Percentiles rank a stretch among this genome's conserved stretches.
These are phyloP conservation scores for Diaporthe citrichinensis DNA, from an alignment of 2,329 filamentous ascomycete species.

Conservation along the genomic window DNA sequence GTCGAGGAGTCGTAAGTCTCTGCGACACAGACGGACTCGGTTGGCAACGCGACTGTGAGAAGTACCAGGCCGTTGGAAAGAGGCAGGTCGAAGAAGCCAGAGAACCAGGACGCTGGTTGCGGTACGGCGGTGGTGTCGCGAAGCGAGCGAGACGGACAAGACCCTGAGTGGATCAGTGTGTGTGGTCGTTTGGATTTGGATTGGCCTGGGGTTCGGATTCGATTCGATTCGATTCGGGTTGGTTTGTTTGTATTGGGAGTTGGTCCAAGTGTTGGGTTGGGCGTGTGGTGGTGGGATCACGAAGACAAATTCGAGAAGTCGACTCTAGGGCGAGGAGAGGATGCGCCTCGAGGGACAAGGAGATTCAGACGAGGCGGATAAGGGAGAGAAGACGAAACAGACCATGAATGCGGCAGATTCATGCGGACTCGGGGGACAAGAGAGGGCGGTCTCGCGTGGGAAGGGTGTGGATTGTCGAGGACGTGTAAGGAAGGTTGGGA, in stretches of 20 bases:
- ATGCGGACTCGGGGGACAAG: conserved; percentile 38
- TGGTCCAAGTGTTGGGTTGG: conserved; percentile 41
- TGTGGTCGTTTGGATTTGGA: background rate
- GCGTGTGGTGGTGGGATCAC: conserved; percentile 43
- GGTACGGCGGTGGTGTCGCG: background rate
- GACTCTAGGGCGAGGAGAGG: conserved; percentile 44
- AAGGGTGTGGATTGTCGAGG: conserved; percentile 36
- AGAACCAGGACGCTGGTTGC: conserved; percentile 15
- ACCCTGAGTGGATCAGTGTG: conserved; percentile 4
- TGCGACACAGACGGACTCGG: conserved; percentile 25
- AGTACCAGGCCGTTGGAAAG: background rate
- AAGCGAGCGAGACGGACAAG: conserved; percentile 11
- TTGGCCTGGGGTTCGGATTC: conserved; percentile 8
- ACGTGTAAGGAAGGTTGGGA: conserved; percentile 39
- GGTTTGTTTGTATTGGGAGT: background rate
- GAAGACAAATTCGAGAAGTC: conserved; percentile 44
- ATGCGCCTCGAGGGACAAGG: conserved; percentile 51
- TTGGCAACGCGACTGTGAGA: conserved; percentile 31
- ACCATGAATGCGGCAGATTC: conserved; percentile 42
- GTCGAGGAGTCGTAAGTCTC: conserved; percentile 12
- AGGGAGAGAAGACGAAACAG: conserved; percentile 37
- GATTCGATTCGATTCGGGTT: conserved; percentile 23
- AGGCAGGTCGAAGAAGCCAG: conserved; percentile 29
- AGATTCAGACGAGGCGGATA: conserved; percentile 45
- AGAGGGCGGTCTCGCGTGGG: conserved; percentile 28